Percentiles rank a stretch among this genome's conserved stretches.
phyloP scores from a whole-genome alignment of 2,329 filamentous ascomycete genomes.

The Neospermospora avenae region DNA sequence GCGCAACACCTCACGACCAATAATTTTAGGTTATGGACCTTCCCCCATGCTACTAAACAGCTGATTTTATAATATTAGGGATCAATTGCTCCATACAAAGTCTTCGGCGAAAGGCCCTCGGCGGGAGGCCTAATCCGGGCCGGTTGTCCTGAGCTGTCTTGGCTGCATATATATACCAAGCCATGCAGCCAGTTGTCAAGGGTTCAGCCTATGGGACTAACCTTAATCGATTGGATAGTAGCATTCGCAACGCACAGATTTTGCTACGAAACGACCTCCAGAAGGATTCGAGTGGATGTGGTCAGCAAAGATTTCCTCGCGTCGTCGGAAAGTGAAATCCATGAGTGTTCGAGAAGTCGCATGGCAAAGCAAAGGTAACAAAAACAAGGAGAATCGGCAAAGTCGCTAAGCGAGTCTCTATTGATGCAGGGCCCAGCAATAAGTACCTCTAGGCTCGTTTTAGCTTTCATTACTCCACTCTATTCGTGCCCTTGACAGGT shows the following conservation, averaged over 20 bases:
- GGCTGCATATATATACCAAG: background rate
- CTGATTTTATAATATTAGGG: background rate
- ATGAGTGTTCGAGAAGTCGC: background rate
- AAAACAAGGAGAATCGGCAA: background rate
- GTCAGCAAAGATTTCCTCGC: background rate
- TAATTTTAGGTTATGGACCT: background rate
- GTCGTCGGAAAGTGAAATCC: background rate
- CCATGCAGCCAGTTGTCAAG: background rate
- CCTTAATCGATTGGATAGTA: background rate
- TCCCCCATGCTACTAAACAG: background rate
- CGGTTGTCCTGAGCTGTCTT: background rate
- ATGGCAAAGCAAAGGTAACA: background rate
- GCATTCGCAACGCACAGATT: background rate
- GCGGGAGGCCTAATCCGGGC: background rate
- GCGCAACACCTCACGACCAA: too few species aligned
- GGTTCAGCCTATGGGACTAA: background rate
- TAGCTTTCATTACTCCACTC: background rate
- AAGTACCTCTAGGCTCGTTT: background rate
- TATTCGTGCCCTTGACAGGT: background rate
- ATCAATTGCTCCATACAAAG: background rate
- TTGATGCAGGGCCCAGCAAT: background rate
- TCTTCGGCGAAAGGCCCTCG: background rate
- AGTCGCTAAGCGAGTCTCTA: background rate
- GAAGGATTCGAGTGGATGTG: background rate
- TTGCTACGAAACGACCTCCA: background rate